Conservation (phyloP, 495 filamentous ascomycete species). For the Hypoxylon fuscum region DNA sequence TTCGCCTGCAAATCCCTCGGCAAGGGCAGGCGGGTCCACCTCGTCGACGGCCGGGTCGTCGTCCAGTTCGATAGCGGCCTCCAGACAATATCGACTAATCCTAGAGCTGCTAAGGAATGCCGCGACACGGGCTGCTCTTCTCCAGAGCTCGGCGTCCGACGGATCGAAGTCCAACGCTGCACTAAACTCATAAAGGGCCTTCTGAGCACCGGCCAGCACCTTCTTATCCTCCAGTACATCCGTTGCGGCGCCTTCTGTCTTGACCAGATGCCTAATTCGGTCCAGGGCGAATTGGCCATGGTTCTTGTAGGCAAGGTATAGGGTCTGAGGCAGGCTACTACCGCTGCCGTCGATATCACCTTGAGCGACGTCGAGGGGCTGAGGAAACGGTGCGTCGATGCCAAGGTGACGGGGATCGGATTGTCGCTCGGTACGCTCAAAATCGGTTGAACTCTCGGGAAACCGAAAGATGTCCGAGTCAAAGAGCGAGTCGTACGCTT, state of each 20-base stretch:
- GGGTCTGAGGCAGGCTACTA: constrained; percentile 84
- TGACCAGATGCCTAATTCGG: constrained; percentile 61
- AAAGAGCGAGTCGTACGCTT: constrained; percentile 86
- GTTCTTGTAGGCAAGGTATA: constrained; percentile 95
- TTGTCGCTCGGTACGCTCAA: constrained; percentile 69
- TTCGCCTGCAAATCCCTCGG: constrained; percentile 84
- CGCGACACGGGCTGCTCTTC: constrained; percentile 80
- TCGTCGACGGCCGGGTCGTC: constrained; percentile 75
- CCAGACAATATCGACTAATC: constrained; percentile 85
- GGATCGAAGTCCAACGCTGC: constrained; percentile 89
- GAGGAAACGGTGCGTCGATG: constrained; percentile 49
- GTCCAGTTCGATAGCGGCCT: constrained; percentile 88
- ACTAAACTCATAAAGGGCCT: constrained; percentile 69
- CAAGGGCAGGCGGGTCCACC: constrained; percentile 79
- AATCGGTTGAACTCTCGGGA: constrained; percentile 83
- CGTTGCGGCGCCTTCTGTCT: constrained; percentile 45
- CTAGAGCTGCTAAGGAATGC: constrained; percentile 78
- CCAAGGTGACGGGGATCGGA: constrained; percentile 55
- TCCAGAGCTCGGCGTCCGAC: constrained; percentile 93
- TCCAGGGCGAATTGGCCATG: constrained; percentile 90
- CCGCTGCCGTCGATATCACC: constrained; percentile 71
- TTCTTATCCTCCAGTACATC: constrained; percentile 50
- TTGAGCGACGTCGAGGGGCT: constrained; percentile 52
- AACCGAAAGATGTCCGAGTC: constrained; percentile 93
- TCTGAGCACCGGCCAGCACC: constrained; percentile 51